Conservation (phyloP, 164 flowering plant genomes). For the Buxus sempervirens region DNA sequence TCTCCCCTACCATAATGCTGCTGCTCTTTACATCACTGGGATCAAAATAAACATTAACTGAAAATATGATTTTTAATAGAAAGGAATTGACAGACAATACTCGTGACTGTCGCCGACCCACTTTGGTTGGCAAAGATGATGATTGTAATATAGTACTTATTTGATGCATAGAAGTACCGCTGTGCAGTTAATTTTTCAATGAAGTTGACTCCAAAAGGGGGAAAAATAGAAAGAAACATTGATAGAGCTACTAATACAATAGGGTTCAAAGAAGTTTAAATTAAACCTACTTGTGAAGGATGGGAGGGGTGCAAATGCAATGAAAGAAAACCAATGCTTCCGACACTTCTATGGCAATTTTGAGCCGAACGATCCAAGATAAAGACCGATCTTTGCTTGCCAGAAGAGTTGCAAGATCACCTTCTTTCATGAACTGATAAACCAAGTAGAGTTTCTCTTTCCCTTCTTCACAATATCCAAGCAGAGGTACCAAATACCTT, state of each 20-base stretch:
- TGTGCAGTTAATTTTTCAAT: too few relatives aligned
- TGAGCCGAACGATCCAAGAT: conserved; percentile 10
- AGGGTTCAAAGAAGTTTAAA: too few relatives aligned
- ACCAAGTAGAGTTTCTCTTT: conserved; percentile 8
- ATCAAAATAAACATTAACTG: background rate
- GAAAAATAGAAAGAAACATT: too few relatives aligned
- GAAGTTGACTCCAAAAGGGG: too few relatives aligned
- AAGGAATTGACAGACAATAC: too few relatives aligned
- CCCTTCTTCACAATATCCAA: conserved; percentile 10
- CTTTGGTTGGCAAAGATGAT: too few relatives aligned
- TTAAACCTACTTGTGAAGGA: conserved; percentile 8
- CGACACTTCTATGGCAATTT: conserved; percentile 2
- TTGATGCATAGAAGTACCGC: too few relatives aligned
- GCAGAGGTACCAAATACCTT: conserved; percentile 6
- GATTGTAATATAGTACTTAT: too few relatives aligned
- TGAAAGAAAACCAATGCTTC: conserved; percentile 10
- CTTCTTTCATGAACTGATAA: conserved; percentile 9
- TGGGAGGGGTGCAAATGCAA: conserved; percentile 7
- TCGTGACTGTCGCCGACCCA: too few relatives aligned
- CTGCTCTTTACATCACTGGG: conserved; percentile 8
- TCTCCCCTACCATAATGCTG: conserved; percentile 5
- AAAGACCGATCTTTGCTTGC: background rate
- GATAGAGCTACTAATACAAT: too few relatives aligned
- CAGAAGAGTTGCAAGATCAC: conserved; percentile 8
- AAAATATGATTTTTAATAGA: too few relatives aligned